Evolutionary conservation across 768 basidiomycete species (phyloP), one percentile per base, ranked within the genome.

Genomic region (Lentinula sp.): DNA sequence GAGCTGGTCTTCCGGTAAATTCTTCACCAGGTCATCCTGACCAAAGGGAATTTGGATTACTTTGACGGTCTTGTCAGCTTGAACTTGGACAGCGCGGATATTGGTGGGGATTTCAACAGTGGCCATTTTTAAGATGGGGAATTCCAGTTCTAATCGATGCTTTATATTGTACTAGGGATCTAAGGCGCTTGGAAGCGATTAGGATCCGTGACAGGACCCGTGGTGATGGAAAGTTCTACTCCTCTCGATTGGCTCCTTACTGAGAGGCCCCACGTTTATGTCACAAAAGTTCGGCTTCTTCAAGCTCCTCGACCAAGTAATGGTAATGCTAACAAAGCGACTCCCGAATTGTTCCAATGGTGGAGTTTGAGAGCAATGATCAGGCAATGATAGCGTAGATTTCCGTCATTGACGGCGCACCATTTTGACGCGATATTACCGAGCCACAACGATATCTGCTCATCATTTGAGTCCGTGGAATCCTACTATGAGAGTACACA

Each of bases 31-130:
- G 18, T 59, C 57, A 35, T 59, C 43, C 15, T 43, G 46, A 6
- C 43, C 57, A 33, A 59, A 59, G 18, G 57, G 57, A 28, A 59
- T 59, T 20, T 59, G 18, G 6, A 59, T 37, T 4, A 59, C 45
- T 32, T 59, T 48, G n/a, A 59, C 57, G 18, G 45, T 49, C 28
- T 33, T 56, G 16, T 59, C 42, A 5, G 45, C 12, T 39, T 59
- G 57, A 16, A 59, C 18, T 37, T 59, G 57, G 23, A 59, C 15
- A 32, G 45, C 57, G 23, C 42, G 43, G 45, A 59, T 59, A 16
- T 18, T 45, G 9, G 39, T 10, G 13, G 56, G 56, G 41, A 57
- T 39, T 48, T 48, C 46, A n/a, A n/a, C 16, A 28, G 46, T 13
- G 51, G 51, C 13, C 51, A 53, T 53, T 48, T 9, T 48, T 20